Percentiles rank a stretch among this genome's conserved stretches.
phyloP scores from a whole-genome alignment of 257 asterid genomes.

The Phtheirospermum japonicum region DNA sequence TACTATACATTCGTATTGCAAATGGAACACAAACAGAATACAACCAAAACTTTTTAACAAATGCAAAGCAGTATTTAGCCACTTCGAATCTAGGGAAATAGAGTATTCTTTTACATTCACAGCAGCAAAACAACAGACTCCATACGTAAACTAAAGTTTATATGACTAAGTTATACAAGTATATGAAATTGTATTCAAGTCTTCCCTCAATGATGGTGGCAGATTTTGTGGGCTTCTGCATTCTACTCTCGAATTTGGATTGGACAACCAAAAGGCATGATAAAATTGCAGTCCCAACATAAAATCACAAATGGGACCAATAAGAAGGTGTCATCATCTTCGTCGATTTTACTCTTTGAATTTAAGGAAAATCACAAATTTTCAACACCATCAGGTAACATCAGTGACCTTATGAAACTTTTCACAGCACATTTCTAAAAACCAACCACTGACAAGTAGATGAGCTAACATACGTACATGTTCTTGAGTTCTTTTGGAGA shows the following conservation, averaged over 20 bases:
- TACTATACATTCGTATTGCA: conserved; percentile 1
- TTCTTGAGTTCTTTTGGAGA: conserved; percentile 1
- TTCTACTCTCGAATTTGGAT: neutral
- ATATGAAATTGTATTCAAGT: neutral
- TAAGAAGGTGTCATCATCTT: neutral
- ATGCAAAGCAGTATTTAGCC: neutral
- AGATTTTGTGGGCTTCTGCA: conserved; percentile 2
- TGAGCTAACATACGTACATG: neutral
- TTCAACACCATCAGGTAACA: neutral
- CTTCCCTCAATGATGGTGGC: neutral
- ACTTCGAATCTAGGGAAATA: neutral
- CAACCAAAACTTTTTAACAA: conserved; percentile 15
- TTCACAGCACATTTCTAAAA: neutral
- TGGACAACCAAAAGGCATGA: neutral
- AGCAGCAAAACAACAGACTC: neutral
- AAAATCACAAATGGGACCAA: neutral
- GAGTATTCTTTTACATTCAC: neutral
- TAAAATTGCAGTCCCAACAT: conserved; percentile 15
- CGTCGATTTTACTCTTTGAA: neutral
- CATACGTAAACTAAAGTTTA: conserved; percentile 10
- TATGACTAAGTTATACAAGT: neutral
- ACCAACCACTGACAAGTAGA: conserved; percentile 4
- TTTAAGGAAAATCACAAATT: conserved; percentile 12
- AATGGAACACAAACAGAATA: conserved; percentile 16
- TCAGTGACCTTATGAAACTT: neutral